Conservation (phyloP, 129 eudicot genomes). For the Flaveria robusta region DNA sequence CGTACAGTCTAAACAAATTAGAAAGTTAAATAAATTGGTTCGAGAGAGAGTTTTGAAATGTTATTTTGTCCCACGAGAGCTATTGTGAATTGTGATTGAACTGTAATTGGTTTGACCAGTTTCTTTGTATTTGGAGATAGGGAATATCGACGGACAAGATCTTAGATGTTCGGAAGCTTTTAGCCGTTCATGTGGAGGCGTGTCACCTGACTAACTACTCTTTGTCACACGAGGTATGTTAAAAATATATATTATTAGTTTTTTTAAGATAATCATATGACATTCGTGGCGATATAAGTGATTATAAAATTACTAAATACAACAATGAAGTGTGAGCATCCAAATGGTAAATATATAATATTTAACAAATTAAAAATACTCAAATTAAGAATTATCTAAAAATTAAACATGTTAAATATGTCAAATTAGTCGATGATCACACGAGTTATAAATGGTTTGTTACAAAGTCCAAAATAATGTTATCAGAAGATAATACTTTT, state of each 20-base stretch:
- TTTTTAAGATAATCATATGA: not conserved
- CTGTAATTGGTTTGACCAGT: not conserved
- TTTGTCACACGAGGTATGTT: conserved; percentile 75
- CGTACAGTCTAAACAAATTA: no score
- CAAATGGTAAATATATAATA: no score
- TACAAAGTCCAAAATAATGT: not conserved
- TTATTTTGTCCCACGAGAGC: not conserved
- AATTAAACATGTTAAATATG: no score
- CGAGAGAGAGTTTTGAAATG: not conserved
- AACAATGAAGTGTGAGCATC: not conserved
- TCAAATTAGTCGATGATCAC: no score
- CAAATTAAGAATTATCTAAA: no score
- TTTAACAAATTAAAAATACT: no score
- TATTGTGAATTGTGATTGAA: not conserved
- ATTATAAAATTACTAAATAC: not conserved
- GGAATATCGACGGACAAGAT: conserved; percentile 96
- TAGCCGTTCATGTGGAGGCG: conserved; percentile 78
- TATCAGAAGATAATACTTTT: no score
- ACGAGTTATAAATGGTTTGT: no score
- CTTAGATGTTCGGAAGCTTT: conserved; percentile 76
- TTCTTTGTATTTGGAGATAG: conserved; percentile 33
- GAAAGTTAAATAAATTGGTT: not conserved
- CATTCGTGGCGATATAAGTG: no score
- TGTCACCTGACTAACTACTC: conserved; percentile 90
- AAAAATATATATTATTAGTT: not conserved